Base-by-base conservation (phyloP, 768 basidiomycete species). In the Hysterangium stoloniferum region DNA sequence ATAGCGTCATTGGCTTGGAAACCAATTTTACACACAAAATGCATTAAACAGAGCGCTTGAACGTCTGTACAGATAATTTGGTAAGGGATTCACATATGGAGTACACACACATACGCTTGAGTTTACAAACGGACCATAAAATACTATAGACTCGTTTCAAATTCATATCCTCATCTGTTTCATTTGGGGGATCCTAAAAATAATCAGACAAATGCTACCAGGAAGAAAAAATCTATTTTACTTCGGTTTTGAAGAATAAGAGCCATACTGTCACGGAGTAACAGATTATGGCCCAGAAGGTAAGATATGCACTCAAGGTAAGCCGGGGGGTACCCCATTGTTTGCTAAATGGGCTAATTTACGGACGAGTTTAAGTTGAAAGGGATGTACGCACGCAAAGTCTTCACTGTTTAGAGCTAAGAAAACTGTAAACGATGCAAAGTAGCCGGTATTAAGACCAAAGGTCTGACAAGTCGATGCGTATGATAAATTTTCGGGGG, bases 381-480 rank as follows among this genome's bases (percentile, higher is more conserved):
- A n/a, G 34, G n/a, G 20, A 13, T 35, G 9, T 9, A 59, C 66
- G 52, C 37, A 89, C 86, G 82, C 78, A 62, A 99, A 99, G 22
- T 86, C 83, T 59, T 91, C 84, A 56, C 90, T 93, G 63, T 97
- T 99, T 63, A 99, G 81, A 0, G 96, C 96, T 35, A 99, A 76
- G 63, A 98, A 98, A 5, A 98, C 92, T 6, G 96, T 99, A 63
- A 96, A 98, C 2, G 91, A 93, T 27, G 93, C 77, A 61, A 98
- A 94, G 66, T 84, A 97, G 4, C 96, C 96, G 1, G 89, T 87
- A 59, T 95, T 97, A 22, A 99, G 74, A 11, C 96, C 96, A 54
- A 98, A 90, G 1, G 96, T 98, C 66, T 99, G 96, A 52, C 95
- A 97, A 6, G 94, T 98, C 15, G 93, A 96, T 3, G 96, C 96